A percentile compares a stretch with the other conserved stretches of the same genome.
Evolutionary conservation across 108 stramenopile species (phyloP).

Genomic region (Fragilaria crotonensis): DNA sequence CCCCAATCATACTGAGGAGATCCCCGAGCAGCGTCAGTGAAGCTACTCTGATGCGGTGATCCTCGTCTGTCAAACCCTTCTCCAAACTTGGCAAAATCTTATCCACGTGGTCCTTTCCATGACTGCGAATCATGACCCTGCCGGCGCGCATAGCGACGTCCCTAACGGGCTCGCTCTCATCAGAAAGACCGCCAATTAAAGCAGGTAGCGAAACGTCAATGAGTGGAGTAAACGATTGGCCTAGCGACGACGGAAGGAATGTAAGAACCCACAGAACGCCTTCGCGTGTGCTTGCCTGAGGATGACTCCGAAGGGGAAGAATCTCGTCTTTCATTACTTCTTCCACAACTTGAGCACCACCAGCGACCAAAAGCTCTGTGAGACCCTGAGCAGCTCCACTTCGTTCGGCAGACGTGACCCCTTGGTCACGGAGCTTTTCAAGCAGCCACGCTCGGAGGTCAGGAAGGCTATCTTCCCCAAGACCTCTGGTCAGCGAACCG

Average conservation of each 20-base stretch:
- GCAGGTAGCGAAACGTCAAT: conserved; percentile 88
- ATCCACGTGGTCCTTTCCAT: conserved; percentile 84
- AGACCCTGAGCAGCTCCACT: conserved; percentile 97
- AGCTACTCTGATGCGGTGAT: conserved; percentile 91
- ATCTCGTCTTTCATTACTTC: conserved; percentile 83
- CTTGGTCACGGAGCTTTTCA: conserved; percentile 70
- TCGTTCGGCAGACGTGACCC: conserved; percentile 84
- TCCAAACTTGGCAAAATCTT: conserved; percentile 93
- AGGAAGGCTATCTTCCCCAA: conserved; percentile 86
- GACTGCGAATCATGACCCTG: conserved; percentile 87
- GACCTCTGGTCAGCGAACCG: conserved; percentile 85
- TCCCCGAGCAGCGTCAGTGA: conserved; percentile 94
- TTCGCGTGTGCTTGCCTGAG: conserved; percentile 86
- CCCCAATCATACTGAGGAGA: conserved; percentile 91
- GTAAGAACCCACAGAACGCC: conserved; percentile 98
- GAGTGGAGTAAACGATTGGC: conserved; percentile 75
- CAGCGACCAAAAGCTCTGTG: conserved; percentile 83
- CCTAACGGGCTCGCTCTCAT: conserved; percentile 89
- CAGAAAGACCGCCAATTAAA: conserved; percentile 90
- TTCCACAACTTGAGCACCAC: conserved; percentile 56
- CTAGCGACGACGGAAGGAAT: conserved; percentile 92
- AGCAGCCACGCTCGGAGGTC: conserved; percentile 94
- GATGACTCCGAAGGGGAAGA: conserved; percentile 80
- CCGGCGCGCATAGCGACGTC: conserved; percentile 96
- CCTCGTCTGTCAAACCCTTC: conserved; percentile 82